Conservation (phyloP, 2,329 filamentous ascomycete genomes). For the Aspergillus intermedius region DNA sequence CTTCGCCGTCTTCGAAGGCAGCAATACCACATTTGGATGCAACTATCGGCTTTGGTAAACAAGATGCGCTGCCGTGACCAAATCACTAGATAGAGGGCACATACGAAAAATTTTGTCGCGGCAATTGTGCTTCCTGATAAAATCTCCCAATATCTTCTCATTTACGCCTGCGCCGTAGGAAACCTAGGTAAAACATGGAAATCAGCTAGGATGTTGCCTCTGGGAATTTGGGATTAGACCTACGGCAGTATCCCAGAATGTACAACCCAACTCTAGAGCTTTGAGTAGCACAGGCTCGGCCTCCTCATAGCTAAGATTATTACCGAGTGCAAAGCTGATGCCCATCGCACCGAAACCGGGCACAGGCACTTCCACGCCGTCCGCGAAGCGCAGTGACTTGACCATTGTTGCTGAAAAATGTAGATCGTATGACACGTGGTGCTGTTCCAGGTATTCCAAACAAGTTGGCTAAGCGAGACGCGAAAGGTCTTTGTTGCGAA, state of each 20-base stretch:
- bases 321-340: constrained; percentile 40
- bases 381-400: constrained; percentile 35
- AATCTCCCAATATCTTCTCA: constrained; percentile 46
- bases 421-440: neutral
- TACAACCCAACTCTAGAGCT: constrained; percentile 43
- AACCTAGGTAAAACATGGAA: constrained; percentile 27
- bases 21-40: constrained; percentile 46
- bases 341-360: constrained; percentile 50
- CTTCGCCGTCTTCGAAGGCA: constrained; percentile 25
- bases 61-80: too few species aligned
- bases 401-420: constrained; percentile 25
- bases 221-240: constrained; percentile 8
- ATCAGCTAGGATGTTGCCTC: neutral
- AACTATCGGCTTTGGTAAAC: constrained; percentile 22
- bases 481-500: neutral
- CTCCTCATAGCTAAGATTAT: constrained; percentile 38
- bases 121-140: constrained; percentile 46
- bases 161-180: constrained; percentile 44
- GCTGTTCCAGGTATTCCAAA: neutral
- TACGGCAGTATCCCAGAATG: constrained; percentile 43
- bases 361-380: constrained; percentile 31
- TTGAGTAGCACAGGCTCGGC: constrained; percentile 47
- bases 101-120: constrained; percentile 45
- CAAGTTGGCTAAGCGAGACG: neutral
- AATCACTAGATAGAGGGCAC: constrained; percentile 4